Percentiles rank a stretch among this genome's conserved stretches.
phyloP scores from a whole-genome alignment of 2,329 filamentous ascomycete species.

The Plectosphaerella sp. region DNA sequence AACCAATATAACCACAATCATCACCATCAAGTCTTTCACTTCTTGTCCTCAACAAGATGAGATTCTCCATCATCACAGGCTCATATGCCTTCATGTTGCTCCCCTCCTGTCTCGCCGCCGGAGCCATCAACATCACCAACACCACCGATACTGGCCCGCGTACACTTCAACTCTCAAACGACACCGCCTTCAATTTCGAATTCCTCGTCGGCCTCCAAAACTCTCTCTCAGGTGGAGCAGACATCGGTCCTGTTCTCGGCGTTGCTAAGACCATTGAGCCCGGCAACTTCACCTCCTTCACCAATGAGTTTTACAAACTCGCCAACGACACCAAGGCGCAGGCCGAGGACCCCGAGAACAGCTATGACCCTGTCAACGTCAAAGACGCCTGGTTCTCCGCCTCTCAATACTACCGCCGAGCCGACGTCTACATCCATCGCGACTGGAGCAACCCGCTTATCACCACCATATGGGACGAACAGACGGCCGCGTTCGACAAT shows the following conservation, averaged over 20 bases:
- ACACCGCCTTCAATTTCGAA: conserved; percentile 4
- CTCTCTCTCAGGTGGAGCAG: conserved; percentile 1
- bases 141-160: too few species aligned
- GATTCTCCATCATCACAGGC: too few species aligned
- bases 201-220: conserved; percentile 5
- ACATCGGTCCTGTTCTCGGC: conserved; percentile 25
- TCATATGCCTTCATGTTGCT: too few species aligned
- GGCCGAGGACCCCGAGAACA: conserved; percentile 12
- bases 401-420: conserved; percentile 34
- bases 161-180: too few species aligned
- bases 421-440: conserved; percentile 36
- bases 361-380: conserved; percentile 18
- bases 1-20: too few species aligned
- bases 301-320: conserved; percentile 14
- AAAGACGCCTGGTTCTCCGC: conserved; percentile 27
- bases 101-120: too few species aligned
- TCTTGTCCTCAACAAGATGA: too few species aligned
- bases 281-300: conserved; percentile 18
- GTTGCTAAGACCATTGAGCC: conserved; percentile 19
- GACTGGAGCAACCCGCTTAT: conserved; percentile 36
- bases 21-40: too few species aligned
- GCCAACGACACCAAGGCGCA: conserved; percentile 15
- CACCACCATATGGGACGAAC: conserved; percentile 28
- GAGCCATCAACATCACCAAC: too few species aligned
- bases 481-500: conserved; percentile 29